Conservation (phyloP, 805 yeast species). For the Groenewaldozyma salmanticensis region DNA sequence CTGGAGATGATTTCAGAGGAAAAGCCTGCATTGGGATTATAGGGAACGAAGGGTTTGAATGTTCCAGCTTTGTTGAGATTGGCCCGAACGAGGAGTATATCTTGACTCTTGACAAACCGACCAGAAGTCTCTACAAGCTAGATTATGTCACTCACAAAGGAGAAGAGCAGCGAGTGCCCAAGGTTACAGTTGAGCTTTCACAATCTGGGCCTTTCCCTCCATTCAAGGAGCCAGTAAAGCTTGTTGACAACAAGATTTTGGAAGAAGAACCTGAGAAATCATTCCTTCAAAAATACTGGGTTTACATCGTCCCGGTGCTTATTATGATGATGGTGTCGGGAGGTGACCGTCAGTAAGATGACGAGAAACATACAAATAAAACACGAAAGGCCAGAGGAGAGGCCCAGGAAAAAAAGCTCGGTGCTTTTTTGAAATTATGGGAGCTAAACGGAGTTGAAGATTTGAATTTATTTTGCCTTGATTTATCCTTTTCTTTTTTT, state of each 20-base stretch:
- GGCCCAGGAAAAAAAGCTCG: no score
- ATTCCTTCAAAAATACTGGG: conserved; percentile 24
- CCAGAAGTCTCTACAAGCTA: conserved; percentile 3
- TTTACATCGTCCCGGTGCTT: conserved; percentile 19
- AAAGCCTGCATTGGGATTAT: conserved; percentile 13
- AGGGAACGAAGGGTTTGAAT: conserved; percentile 8
- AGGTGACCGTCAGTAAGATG: conserved; percentile 9
- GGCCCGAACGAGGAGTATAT: conserved; percentile 5
- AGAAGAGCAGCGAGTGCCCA: neutral
- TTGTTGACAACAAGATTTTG: conserved; percentile 21
- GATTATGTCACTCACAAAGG: conserved; percentile 7
- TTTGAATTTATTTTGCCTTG: no score
- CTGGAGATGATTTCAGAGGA: conserved; percentile 7
- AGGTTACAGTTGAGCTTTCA: neutral
- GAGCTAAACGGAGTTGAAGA: no score
- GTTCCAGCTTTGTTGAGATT: conserved; percentile 8
- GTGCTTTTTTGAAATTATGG: no score
- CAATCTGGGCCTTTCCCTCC: conserved; percentile 15
- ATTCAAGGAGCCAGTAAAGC: conserved; percentile 15
- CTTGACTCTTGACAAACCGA: conserved; percentile 2
- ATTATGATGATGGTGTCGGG: conserved; percentile 19
- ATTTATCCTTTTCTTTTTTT: neutral
- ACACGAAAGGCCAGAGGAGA: no score
- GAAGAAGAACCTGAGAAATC: conserved; percentile 17
- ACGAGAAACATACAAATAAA: no score